Percentiles rank a stretch among this genome's conserved stretches.
Evolutionary conservation across 306 rosid species (phyloP).

Genomic region (Prunus mongolica): DNA sequence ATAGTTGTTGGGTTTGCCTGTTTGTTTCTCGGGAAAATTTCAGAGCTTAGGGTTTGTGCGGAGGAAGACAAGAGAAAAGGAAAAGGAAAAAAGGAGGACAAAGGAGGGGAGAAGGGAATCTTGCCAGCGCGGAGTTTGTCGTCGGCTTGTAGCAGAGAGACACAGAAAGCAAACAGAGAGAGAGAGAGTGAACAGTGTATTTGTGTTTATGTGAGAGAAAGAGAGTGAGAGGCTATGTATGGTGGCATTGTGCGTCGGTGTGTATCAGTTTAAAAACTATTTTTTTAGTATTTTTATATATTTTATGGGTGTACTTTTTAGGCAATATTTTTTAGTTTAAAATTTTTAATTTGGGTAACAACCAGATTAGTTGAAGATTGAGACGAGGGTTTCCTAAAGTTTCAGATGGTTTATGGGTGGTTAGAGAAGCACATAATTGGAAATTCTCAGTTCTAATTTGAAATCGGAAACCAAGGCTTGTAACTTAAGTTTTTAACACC

Average conservation of each 20-base stretch:
- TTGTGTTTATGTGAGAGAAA: conserved; percentile 3
- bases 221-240: neutral
- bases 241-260: conserved; percentile 28
- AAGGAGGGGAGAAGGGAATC: conserved; percentile 49
- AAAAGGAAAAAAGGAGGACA: neutral
- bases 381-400: neutral
- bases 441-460: neutral
- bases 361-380: neutral
- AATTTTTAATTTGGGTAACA: neutral
- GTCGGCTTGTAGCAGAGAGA: conserved; percentile 60
- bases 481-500: too few relatives aligned
- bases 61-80: neutral
- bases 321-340: neutral
- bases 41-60: conserved; percentile 24
- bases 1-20: neutral
- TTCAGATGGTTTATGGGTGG: neutral
- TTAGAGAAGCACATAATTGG: neutral
- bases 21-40: conserved; percentile 16
- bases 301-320: neutral
- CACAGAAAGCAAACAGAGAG: conserved; percentile 14
- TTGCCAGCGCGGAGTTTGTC: conserved; percentile 85
- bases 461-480: neutral
- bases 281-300: neutral
- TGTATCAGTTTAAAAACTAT: neutral
- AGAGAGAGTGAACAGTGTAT: conserved; percentile 21